Conservation (phyloP, 768 basidiomycete species). For the Tulasnella sp. region DNA sequence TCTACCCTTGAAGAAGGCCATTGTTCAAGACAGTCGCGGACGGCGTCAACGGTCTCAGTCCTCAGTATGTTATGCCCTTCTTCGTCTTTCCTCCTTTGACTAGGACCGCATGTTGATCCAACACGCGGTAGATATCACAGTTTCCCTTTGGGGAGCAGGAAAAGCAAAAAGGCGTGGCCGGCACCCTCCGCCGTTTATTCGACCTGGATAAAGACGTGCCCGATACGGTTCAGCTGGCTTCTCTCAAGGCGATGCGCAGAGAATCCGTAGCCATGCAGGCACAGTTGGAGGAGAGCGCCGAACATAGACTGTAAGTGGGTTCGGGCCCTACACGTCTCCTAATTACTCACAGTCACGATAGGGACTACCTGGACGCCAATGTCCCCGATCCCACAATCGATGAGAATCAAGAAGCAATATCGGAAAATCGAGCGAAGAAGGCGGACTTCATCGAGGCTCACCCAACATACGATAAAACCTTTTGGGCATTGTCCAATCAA, state of each 20-base stretch:
- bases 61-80: background rate
- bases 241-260: slow-evolving; percentile 35
- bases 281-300: slow-evolving; percentile 40
- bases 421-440: slow-evolving; percentile 66
- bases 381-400: slow-evolving; percentile 47
- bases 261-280: slow-evolving; percentile 31
- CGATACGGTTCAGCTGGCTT: slow-evolving; percentile 28
- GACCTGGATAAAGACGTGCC: slow-evolving; percentile 5
- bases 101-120: background rate
- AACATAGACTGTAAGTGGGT: slow-evolving; percentile 64
- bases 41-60: background rate
- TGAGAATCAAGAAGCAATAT: slow-evolving; percentile 51
- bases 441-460: slow-evolving; percentile 84
- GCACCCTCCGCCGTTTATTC: slow-evolving; percentile 9
- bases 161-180: background rate
- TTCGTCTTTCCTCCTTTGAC: too few species aligned
- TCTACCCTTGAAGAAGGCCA: slow-evolving; percentile 68
- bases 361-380: slow-evolving; percentile 60
- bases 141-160: background rate
- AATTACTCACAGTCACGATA: slow-evolving; percentile 27
- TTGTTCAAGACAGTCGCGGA: slow-evolving; percentile 38
- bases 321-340: background rate
- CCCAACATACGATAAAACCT: slow-evolving; percentile 81
- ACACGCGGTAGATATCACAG: background rate
- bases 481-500: slow-evolving; percentile 82